A percentile compares a stretch with the other conserved stretches of the same genome.
phyloP scores from a whole-genome alignment of 2,329 filamentous ascomycete species.

The Penicillium griseofulvum region DNA sequence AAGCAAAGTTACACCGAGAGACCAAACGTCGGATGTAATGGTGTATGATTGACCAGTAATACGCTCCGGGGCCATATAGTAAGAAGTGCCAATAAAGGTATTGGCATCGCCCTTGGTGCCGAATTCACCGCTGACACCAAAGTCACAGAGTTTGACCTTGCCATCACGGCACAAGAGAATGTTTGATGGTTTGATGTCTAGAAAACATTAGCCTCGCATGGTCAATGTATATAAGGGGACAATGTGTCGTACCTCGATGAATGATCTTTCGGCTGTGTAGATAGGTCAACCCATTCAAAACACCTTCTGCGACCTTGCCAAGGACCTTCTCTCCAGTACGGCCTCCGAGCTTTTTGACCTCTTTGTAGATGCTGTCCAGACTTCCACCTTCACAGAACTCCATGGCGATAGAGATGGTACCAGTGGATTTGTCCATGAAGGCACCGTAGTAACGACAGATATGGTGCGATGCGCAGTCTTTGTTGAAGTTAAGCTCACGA shows the following conservation, averaged over 20 bases:
- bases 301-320: conserved; percentile 93
- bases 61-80: conserved; percentile 98
- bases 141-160: conserved; percentile 96
- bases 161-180: conserved; percentile 90
- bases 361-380: conserved; percentile 93
- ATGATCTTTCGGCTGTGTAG: conserved; percentile 96
- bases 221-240: not conserved
- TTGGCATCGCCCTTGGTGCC: conserved; percentile 98
- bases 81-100: conserved; percentile 97
- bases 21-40: conserved; percentile 98
- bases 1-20: conserved; percentile 90
- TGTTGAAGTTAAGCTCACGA: conserved; percentile 95
- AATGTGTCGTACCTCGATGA: conserved; percentile 62
- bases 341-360: conserved; percentile 92
- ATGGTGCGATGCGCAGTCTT: conserved; percentile 90
- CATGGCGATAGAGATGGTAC: conserved; percentile 98
- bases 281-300: conserved; percentile 90
- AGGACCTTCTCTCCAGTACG: conserved; percentile 95
- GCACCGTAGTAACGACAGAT: conserved; percentile 98
- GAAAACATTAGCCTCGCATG: conserved; percentile 11
- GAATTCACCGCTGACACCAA: conserved; percentile 95
- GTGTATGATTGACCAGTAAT: conserved; percentile 98
- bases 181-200: conserved; percentile 96
- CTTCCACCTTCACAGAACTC: conserved; percentile 98
- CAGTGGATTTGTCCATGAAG: conserved; percentile 92